Base-by-base conservation (phyloP, 1,284 basidiomycete species). In the Leccinum holopus region DNA sequence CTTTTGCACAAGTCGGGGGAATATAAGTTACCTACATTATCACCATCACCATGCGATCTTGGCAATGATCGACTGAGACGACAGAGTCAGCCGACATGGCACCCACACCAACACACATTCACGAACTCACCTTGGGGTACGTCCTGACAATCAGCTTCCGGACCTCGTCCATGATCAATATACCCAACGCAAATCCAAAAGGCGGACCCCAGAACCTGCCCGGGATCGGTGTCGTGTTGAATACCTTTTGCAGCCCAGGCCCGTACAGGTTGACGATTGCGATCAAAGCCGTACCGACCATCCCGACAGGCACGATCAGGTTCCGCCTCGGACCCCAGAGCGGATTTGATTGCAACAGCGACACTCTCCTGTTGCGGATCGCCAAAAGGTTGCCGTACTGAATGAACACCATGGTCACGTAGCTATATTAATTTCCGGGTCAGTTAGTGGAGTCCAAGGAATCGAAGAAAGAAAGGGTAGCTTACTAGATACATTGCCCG, bases 131-230 rank as follows among this genome's bases (percentile, higher is more conserved):
- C 66, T 78, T 76, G 2, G 80, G 79, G 61, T 79, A 79, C 5
- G 73, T 74, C 61, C 79, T 69, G 57, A 79, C 80, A 32, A 80
- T 67, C 59, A 79, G 63, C 69, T 80, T 80, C 61, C 80, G 69
- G 28, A 74, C 44, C 63, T 80, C 80, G 63, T 80, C 79, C 67
- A 80, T 69, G 2, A 68, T 68, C 61, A 81, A 60, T 47, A 80
- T 78, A 0, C 73, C 77, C 6, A 73, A 33, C 6, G 78, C 79
- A 62, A 81, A 80, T 1, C 68, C 62, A 58, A 80, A 78, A 0
- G 79, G 79, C 35, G 79, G 66, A 18, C 76, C 78, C 79, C 79
- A 80, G 68, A 77, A 80, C 70, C 76, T 76, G 21, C 71, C 72
- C 3, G 79, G 80, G 51, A 80, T 78, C 1, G 77, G 77, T 8